Base-by-base conservation (phyloP, 768 basidiomycete species). In the Tulasnella sp. region DNA sequence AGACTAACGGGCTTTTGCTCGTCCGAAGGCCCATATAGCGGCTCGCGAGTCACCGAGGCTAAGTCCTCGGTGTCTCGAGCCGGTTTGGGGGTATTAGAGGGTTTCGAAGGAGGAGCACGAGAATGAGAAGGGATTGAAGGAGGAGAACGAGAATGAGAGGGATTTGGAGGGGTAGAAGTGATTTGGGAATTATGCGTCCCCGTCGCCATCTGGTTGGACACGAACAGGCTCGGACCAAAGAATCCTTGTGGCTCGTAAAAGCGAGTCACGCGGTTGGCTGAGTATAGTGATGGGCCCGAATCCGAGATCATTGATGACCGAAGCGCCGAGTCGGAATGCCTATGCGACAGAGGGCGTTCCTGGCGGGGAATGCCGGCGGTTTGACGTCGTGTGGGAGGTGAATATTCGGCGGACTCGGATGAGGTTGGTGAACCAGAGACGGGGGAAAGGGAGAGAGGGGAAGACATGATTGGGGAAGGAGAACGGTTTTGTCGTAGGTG, bases 291-390 rank as follows among this genome's bases (percentile, higher is more conserved):
- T 69, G 35, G 32, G 71, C 39, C 44, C 37, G 61, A 39, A 70
- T 77, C 77, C 11, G 77, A 48, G 29, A 70, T 46, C 77, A 77
- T 77, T 23, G 77, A 77, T 6, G 77, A 71, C 13, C 51, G 46
- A 32, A 74, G 78, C n/a, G 51, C 74, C 37, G 73, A 39, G 42
- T 55, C 35, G 39, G 70, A 78, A 61, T 67, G 46, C 51, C 35
- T 37, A 10, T 74, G 77, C 72, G 48, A 39, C 23, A 44, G 55
- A 16, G 74, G 29, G n/a, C 40, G 29, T 39, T 40, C 35, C 73
- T 37, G 70, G 3, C 23, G 48, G 1, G 69, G 77, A 4, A 48
- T 20, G 29, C 78, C 75, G 18, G 72, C 32, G 55, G 78, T 61
- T 26, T 51, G 55, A 40, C 70, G 73, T 44, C 70, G 57, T n/a